Percentiles rank a stretch among this genome's conserved stretches.
These are phyloP conservation scores for Lichtheimia hyalospora DNA, from an alignment of 371 early-diverging fungal genomes.

Conservation along the genomic window DNA sequence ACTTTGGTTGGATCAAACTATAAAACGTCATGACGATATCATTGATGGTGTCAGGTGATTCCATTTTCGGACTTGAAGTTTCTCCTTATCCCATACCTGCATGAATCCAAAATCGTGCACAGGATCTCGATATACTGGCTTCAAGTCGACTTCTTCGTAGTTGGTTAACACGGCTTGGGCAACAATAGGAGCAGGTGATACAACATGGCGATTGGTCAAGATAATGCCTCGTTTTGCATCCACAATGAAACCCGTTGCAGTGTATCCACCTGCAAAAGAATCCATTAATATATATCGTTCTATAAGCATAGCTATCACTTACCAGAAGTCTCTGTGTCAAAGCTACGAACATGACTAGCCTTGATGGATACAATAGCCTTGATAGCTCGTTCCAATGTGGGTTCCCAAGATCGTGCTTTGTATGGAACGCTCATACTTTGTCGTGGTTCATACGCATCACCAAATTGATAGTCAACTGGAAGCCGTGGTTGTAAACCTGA, in stretches of 20 bases:
- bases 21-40: background rate
- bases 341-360: slow-evolving; percentile 80
- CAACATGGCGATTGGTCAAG: slow-evolving; percentile 88
- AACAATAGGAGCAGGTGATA: slow-evolving; percentile 83
- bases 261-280: slow-evolving; percentile 45
- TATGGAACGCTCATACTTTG: slow-evolving; percentile 32
- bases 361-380: slow-evolving; percentile 83
- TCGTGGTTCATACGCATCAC: background rate
- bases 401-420: slow-evolving; percentile 65
- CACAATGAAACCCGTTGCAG: slow-evolving; percentile 91
- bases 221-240: slow-evolving; percentile 81
- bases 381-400: slow-evolving; percentile 73
- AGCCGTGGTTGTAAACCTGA: slow-evolving; percentile 23
- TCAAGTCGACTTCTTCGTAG: slow-evolving; percentile 85
- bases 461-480: slow-evolving; percentile 27
- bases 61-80: background rate
- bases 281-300: slow-evolving; percentile 14
- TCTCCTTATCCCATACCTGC: slow-evolving; percentile 25
- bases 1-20: slow-evolving; percentile 78
- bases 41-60: too few relatives aligned
- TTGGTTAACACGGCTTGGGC: slow-evolving; percentile 81
- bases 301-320: slow-evolving; percentile 12
- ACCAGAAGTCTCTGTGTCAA: slow-evolving; percentile 88
- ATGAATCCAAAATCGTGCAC: slow-evolving; percentile 93
- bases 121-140: slow-evolving; percentile 78